A percentile compares a stretch with the other conserved stretches of the same genome.
Evolutionary conservation across 176 grass and related monocot species (phyloP).

Genomic region (Carex myosuroides): DNA sequence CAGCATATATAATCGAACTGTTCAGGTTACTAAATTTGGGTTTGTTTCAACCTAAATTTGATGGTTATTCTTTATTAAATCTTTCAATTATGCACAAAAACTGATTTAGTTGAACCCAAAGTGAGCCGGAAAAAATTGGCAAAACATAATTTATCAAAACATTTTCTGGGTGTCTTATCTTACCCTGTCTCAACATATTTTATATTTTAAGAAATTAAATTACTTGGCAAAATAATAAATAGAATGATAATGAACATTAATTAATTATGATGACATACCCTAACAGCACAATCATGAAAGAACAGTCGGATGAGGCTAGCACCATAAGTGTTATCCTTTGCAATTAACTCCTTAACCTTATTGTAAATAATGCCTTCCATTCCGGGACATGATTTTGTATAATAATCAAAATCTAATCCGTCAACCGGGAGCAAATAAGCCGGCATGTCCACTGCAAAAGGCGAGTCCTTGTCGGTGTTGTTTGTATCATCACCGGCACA

Average conservation of each 20-base stretch:
- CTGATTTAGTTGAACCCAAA: not conserved
- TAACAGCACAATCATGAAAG: slow-evolving; percentile 47
- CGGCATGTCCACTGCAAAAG: not conserved
- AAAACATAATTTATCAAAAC: not conserved
- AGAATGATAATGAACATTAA: not conserved
- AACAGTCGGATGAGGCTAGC: slow-evolving; percentile 40
- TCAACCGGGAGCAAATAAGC: slow-evolving; percentile 21
- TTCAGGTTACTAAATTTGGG: not conserved
- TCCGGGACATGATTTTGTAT: slow-evolving; percentile 32
- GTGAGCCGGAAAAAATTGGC: not conserved
- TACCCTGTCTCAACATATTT: not conserved
- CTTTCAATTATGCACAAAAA: not conserved
- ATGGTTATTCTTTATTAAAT: not conserved
- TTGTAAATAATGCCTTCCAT: slow-evolving; percentile 37
- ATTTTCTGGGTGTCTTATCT: not conserved
- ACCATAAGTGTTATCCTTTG: slow-evolving; percentile 25
- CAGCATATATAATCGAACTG: not conserved
- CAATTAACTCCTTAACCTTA: slow-evolving; percentile 44
- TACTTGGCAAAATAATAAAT: not conserved
- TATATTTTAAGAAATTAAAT: not conserved
- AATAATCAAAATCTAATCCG: slow-evolving; percentile 37
- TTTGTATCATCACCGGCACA: not conserved
- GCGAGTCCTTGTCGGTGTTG: not conserved
- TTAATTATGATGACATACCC: slow-evolving; percentile 16
- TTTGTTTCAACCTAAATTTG: not conserved